These are phyloP conservation scores for Trichoderma hamatum DNA, from an alignment of 2,329 filamentous ascomycete genomes.

Conservation along the genomic window DNA sequence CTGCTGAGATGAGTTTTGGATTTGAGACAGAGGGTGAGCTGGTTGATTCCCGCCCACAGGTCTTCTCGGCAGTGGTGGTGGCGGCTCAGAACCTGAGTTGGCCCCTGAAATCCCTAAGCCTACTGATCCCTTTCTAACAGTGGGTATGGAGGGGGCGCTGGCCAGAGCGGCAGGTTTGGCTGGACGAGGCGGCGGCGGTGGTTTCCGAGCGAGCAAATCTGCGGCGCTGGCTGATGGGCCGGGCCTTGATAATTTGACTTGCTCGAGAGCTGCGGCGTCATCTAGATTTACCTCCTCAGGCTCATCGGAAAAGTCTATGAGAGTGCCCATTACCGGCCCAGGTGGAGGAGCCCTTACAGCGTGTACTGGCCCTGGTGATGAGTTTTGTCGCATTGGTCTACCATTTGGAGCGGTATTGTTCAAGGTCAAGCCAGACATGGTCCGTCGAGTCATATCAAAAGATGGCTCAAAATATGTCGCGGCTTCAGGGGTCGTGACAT, in stretches of 20 bases:
- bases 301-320: conserved; percentile 65
- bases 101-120: conserved; percentile 24
- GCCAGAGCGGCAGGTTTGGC: conserved; percentile 60
- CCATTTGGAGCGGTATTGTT: conserved; percentile 30
- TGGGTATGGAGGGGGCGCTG: conserved; percentile 44
- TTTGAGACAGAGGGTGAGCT: conserved; percentile 47
- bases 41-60: conserved; percentile 32
- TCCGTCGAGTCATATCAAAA: conserved; percentile 39
- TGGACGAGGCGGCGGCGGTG: conserved; percentile 57
- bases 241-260: conserved; percentile 34
- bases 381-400: conserved; percentile 35
- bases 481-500: conserved; percentile 80
- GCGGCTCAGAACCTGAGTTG: conserved; percentile 33
- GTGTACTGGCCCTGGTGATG: conserved; percentile 27
- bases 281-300: conserved; percentile 45
- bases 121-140: conserved; percentile 32
- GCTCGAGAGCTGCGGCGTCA: conserved; percentile 39
- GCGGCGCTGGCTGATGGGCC: conserved; percentile 34
- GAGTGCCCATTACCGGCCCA: conserved; percentile 55
- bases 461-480: conserved; percentile 76
- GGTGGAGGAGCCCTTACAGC: conserved; percentile 33
- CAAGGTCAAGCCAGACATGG: conserved; percentile 34
- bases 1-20: conserved; percentile 46
- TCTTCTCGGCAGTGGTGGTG: conserved; percentile 44
- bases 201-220: conserved; percentile 39